These are phyloP conservation scores for Vitis riparia DNA, from an alignment of 164 flowering plant species.

Conservation along the genomic window DNA sequence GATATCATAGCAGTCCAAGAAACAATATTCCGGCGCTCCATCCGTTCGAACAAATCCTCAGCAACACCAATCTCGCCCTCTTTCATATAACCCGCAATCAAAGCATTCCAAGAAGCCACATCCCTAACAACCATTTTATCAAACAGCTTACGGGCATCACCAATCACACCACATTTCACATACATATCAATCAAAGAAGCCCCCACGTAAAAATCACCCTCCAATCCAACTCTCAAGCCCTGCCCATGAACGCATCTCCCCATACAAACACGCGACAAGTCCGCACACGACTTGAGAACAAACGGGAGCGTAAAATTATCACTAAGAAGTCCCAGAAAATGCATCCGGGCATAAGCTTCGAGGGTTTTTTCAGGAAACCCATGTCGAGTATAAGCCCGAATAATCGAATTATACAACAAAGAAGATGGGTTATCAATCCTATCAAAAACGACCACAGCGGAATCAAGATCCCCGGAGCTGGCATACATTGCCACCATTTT, in stretches of 20 bases:
- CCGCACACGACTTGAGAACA: constrained; percentile 47
- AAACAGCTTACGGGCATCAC: constrained; percentile 35
- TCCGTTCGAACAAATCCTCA: constrained; percentile 32
- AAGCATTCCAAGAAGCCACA: constrained; percentile 53
- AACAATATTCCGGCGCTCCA: constrained; percentile 36
- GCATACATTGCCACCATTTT: constrained; percentile 64
- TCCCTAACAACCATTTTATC: constrained; percentile 43
- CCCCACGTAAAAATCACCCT: constrained; percentile 45
- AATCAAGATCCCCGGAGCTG: constrained; percentile 42
- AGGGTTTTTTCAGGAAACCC: constrained; percentile 24
- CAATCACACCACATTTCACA: constrained; percentile 43
- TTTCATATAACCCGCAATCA: constrained; percentile 56
- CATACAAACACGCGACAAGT: constrained; percentile 14
- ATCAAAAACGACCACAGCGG: constrained; percentile 30
- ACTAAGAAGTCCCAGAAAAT: constrained; percentile 19
- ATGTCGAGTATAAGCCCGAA: constrained; percentile 37
- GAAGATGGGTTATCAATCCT: constrained; percentile 19
- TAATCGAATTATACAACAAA: constrained; percentile 45
- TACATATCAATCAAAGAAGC: constrained; percentile 58
- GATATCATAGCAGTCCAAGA: constrained; percentile 69
- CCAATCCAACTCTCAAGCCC: constrained; percentile 40
- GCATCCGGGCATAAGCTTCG: constrained; percentile 26
- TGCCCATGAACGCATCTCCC: constrained; percentile 47
- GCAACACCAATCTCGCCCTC: constrained; percentile 34
- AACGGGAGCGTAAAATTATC: constrained; percentile 59